Evolutionary conservation across 73 alveolate species (phyloP).

Genomic region (Paramecium caudatum): DNA sequence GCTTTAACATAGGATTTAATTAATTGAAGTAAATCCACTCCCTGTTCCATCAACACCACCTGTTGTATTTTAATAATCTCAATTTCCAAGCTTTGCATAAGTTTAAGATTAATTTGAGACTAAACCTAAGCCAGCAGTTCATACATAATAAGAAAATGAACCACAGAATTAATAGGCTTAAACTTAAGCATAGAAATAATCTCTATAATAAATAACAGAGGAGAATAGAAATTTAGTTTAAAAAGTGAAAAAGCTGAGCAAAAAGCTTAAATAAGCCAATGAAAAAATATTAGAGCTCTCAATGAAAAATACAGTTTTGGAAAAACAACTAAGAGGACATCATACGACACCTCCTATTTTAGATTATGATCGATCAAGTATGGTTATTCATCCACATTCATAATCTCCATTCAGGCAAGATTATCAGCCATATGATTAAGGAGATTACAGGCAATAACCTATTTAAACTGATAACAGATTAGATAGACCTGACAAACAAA

Average conservation of each 20-base stretch:
- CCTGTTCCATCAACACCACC: slow-evolving; percentile 13
- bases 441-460: neutral
- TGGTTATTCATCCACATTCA: slow-evolving; percentile 7
- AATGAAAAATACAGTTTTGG: slow-evolving; percentile 19
- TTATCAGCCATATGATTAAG: neutral
- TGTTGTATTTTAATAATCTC: neutral
- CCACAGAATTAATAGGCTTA: neutral
- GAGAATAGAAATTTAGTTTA: slow-evolving; percentile 36
- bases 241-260: slow-evolving; percentile 16
- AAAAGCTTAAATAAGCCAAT: slow-evolving; percentile 63
- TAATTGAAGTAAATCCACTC: slow-evolving; percentile 61
- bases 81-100: neutral
- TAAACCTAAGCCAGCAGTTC: neutral
- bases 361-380: neutral
- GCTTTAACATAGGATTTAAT: slow-evolving; percentile 63
- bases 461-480: neutral
- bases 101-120: slow-evolving; percentile 33
- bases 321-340: neutral
- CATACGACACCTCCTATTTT: neutral
- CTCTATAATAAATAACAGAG: slow-evolving; percentile 12
- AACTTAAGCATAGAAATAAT: slow-evolving; percentile 32
- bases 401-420: slow-evolving; percentile 36
- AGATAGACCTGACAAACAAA: neutral
- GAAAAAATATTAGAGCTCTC: slow-evolving; percentile 62
- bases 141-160: slow-evolving; percentile 9